Percentiles rank a stretch among this genome's conserved stretches.
These are phyloP conservation scores for Galerina marginata DNA, from an alignment of 768 basidiomycete genomes.

Conservation along the genomic window DNA sequence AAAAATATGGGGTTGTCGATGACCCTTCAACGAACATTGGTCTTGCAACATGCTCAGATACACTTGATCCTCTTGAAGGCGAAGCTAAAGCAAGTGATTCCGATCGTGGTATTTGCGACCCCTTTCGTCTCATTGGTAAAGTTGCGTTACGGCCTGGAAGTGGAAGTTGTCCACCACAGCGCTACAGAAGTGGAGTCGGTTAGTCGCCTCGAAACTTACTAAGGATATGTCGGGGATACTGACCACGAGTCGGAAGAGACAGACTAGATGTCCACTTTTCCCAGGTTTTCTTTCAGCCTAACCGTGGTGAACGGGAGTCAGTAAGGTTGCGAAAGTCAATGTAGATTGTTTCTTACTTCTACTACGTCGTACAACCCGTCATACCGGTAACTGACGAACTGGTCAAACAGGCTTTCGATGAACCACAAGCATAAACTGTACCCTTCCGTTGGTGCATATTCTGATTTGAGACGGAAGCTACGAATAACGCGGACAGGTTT, in stretches of 20 bases:
- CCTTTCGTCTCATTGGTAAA: not conserved
- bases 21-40: no score
- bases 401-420: not conserved
- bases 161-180: conserved; percentile 16
- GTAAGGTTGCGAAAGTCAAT: not conserved
- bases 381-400: conserved; percentile 20
- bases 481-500: conserved; percentile 20
- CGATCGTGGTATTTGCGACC: no score
- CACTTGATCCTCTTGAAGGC: no score
- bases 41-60: no score
- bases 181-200: conserved; percentile 1
- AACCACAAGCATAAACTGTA: not conserved
- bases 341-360: conserved; percentile 5
- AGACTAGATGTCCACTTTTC: conserved; percentile 16
- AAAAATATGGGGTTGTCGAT: no score
- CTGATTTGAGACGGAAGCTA: conserved; percentile 12
- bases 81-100: no score
- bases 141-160: not conserved
- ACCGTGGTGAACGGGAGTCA: not conserved
- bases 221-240: not conserved
- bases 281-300: conserved; percentile 14
- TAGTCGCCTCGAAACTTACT: not conserved
- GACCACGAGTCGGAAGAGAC: conserved; percentile 19
- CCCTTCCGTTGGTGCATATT: conserved; percentile 18
- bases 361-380: conserved; percentile 20